Conservation (phyloP, 1,139 yeast genomes). For the Lizanozyma gosingica region DNA sequence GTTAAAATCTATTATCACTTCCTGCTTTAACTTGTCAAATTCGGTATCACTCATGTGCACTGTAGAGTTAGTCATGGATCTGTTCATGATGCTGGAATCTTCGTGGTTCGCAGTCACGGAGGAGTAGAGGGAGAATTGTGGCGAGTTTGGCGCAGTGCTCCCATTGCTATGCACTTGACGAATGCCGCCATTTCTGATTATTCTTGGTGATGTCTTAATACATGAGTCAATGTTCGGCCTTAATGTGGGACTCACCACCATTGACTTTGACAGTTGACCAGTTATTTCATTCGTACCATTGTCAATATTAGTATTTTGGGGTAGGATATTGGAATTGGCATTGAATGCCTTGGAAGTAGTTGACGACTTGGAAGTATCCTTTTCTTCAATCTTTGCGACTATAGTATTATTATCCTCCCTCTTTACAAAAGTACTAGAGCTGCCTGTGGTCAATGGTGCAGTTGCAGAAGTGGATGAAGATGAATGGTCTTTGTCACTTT, state of each 20-base stretch:
- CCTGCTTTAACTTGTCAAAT: slow-evolving; percentile 22
- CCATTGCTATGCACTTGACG: background rate
- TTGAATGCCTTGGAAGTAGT: background rate
- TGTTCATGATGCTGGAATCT: background rate
- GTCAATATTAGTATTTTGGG: background rate
- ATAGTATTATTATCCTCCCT: too few relatives aligned
- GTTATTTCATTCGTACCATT: background rate
- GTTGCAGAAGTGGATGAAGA: background rate
- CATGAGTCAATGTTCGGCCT: background rate
- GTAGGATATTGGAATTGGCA: too few relatives aligned
- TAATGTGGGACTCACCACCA: background rate
- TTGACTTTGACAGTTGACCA: background rate
- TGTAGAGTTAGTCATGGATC: background rate
- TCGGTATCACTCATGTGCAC: background rate
- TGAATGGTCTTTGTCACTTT: background rate
- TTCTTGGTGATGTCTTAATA: background rate
- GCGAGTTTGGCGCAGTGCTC: background rate
- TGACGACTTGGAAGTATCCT: background rate
- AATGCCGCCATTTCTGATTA: too few relatives aligned
- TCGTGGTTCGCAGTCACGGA: background rate
- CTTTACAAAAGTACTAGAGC: too few relatives aligned
- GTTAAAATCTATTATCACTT: slow-evolving; percentile 31
- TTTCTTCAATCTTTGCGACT: background rate
- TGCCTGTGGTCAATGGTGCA: background rate
- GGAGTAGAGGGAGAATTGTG: background rate